phyloP scores from a whole-genome alignment of 1,284 basidiomycete species.

The Spongispora temasekensis region DNA sequence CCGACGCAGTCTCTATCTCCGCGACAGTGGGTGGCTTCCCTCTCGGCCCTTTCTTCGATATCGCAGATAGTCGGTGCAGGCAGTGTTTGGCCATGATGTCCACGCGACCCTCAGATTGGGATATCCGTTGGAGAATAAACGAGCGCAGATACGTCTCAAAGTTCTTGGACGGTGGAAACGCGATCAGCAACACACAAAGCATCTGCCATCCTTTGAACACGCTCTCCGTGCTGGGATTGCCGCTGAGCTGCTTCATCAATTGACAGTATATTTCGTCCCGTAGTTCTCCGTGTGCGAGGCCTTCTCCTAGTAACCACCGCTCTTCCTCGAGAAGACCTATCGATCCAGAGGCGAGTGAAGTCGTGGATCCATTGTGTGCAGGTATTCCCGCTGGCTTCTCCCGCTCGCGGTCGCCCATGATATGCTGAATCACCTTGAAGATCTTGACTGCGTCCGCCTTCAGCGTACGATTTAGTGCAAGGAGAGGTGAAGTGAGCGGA shows the following conservation, averaged over 20 bases:
- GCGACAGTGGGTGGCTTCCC: constrained; percentile 77
- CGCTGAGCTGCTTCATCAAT: constrained; percentile 85
- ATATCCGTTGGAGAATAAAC: constrained; percentile 73
- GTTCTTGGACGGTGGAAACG: constrained; percentile 89
- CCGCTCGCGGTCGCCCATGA: constrained; percentile 89
- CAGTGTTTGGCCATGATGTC: constrained; percentile 91
- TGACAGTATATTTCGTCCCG: constrained; percentile 93
- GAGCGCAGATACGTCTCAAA: constrained; percentile 80
- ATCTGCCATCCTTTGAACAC: constrained; percentile 90
- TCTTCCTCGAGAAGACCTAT: constrained; percentile 76
- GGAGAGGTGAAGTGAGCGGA: constrained; percentile 71
- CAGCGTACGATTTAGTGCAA: constrained; percentile 65
- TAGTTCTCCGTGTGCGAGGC: constrained; percentile 76
- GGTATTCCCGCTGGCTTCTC: constrained; percentile 56
- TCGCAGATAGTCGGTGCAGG: constrained; percentile 65
- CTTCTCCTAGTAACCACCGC: constrained; percentile 80
- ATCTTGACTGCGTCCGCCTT: constrained; percentile 78
- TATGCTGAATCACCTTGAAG: constrained; percentile 87
- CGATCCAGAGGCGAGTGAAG: constrained; percentile 45
- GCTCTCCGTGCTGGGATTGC: constrained; percentile 82
- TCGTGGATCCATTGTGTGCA: constrained; percentile 54
- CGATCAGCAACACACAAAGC: constrained; percentile 82
- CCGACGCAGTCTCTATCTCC: constrained; percentile 89
- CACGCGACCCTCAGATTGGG: constrained; percentile 70
- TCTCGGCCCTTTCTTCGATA: constrained; percentile 79